These are phyloP conservation scores for Pyrenopolyporus hunteri DNA, from an alignment of 495 filamentous ascomycete genomes.

Conservation along the genomic window DNA sequence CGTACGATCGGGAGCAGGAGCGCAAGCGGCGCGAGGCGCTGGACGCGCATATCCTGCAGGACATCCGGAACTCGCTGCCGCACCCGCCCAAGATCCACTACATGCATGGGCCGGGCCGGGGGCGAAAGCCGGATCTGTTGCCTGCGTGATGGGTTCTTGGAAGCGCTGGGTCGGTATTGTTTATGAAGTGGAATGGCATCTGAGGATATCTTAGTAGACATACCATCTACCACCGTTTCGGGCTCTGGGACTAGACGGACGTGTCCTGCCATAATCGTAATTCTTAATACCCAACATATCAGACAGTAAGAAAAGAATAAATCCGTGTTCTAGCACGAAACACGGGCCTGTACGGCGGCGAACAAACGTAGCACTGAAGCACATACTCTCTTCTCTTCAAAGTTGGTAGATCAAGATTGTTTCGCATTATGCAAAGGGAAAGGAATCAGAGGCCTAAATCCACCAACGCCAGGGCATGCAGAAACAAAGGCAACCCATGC, in stretches of 20 bases:
- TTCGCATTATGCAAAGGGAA: slow-evolving; percentile 17
- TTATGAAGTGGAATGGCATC: background rate
- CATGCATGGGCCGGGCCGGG: slow-evolving; percentile 37
- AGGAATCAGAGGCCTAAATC: slow-evolving; percentile 17
- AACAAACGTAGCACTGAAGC: background rate
- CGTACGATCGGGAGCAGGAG: slow-evolving; percentile 38
- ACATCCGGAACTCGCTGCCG: slow-evolving; percentile 38
- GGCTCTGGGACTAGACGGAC: background rate
- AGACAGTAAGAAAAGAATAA: background rate
- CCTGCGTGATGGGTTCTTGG: background rate
- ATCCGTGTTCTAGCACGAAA: background rate
- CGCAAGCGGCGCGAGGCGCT: slow-evolving; percentile 36
- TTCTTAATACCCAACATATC: background rate
- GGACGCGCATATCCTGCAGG: slow-evolving; percentile 35
- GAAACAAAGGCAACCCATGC: slow-evolving; percentile 20
- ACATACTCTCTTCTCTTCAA: background rate
- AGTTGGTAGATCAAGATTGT: background rate
- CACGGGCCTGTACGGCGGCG: background rate
- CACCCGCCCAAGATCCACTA: slow-evolving; percentile 40
- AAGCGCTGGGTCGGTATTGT: background rate
- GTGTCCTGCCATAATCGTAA: background rate
- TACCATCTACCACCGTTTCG: background rate
- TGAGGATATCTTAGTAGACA: too few species aligned
- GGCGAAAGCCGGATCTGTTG: slow-evolving; percentile 24
- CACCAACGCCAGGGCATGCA: slow-evolving; percentile 38